phyloP scores from a whole-genome alignment of 2,329 filamentous ascomycete genomes.

The Fusarium proliferatum region DNA sequence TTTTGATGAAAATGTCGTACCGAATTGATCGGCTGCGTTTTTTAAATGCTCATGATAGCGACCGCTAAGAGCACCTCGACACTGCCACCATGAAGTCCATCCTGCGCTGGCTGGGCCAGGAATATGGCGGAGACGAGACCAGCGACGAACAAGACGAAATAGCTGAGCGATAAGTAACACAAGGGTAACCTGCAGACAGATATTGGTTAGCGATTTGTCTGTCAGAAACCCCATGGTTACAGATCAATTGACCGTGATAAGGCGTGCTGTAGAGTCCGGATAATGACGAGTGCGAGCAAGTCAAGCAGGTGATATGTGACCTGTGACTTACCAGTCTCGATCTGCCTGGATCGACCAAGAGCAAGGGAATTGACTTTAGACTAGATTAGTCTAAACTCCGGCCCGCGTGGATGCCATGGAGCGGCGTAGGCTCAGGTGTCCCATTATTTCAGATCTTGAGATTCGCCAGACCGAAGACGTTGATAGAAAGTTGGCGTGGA shows the following conservation, averaged over 20 bases:
- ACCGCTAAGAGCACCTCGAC: conserved; percentile 43
- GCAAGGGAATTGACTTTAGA: neutral
- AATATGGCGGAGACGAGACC: conserved; percentile 46
- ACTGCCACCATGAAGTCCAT: conserved; percentile 48
- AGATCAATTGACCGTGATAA: neutral
- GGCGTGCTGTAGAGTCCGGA: neutral
- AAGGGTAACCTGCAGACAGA: neutral
- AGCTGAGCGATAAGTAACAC: neutral
- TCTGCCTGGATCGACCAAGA: neutral
- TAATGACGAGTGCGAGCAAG: neutral
- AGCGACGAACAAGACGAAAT: conserved; percentile 27
- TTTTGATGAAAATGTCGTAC: conserved; percentile 6
- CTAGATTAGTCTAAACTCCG: neutral
- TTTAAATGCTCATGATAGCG: conserved; percentile 45
- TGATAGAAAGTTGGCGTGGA: neutral
- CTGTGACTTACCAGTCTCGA: neutral
- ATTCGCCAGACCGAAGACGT: neutral
- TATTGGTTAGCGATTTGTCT: neutral
- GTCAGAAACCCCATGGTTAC: conserved; percentile 26
- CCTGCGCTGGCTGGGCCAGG: conserved; percentile 41
- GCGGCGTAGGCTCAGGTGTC: neutral
- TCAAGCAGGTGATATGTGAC: neutral
- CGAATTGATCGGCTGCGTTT: conserved; percentile 40
- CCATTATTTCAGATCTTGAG: neutral
- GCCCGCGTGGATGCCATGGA: neutral